Base-by-base conservation (phyloP, 1,139 yeast genomes). In the Zygosaccharomyces pseudobailii region DNA sequence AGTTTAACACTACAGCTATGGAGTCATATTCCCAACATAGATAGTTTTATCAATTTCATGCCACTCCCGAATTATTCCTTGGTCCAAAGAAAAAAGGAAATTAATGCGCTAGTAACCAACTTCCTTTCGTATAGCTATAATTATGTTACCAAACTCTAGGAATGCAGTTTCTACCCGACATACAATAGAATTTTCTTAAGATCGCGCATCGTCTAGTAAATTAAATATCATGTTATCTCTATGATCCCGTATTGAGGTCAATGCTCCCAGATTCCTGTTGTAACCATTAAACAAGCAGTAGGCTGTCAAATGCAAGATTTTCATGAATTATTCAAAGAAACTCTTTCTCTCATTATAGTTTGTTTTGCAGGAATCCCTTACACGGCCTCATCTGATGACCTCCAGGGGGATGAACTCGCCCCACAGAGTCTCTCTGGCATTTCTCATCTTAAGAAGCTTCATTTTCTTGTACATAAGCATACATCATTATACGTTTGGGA, bases 131-230 rank as follows among this genome's bases (percentile, higher is more conserved):
- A 80, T 70, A 2, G 89, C 87, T 2, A 86, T 69, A 38, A 87
- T 75, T 4, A 87, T 65, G 62, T 87, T 42, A 96, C 97, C 97
- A 50, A 79, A 78, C 64, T 88, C 95, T 46, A 94, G 95, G 68
- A 82, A 84, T 0, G 84, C 73, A 54, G 78, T 82, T 4, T 73
- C 59, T 37, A 80, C 72, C 1, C 89, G 80, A 36, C 71, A 75
- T 36, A 79, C 78, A 25, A 80, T 59, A 0, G 80, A 76, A 49
- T 71, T 63, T 35, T 66, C 66, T 96, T 96, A 89, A 0, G 82
- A 69, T 5, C 74, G 65, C 20, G 96, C 96, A 35, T 89, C 92
- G 66, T 88, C 88, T 53, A 87, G 74, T 0, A 95, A 85, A 4
- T 85, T 61, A 63, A 74, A 87, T 0, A 88, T 81, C 19, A 42